Base-by-base conservation (phyloP, 225 moss, liverwort and hornwort species). In the Physcomitrium patens region DNA sequence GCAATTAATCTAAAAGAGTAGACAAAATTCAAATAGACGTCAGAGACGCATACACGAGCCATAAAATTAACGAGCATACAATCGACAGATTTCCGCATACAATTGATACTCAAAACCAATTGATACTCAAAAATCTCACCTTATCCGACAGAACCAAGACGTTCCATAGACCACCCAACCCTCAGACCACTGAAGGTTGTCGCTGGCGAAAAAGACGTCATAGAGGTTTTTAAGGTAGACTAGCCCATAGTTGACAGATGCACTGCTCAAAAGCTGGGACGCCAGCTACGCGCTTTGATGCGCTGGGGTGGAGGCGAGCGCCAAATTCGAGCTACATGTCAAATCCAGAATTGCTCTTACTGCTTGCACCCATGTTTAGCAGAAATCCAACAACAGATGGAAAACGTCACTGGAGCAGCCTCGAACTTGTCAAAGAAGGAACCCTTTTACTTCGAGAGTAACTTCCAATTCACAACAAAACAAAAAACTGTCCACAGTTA, bases 111-210 rank as follows among this genome's bases (percentile, higher is more conserved):
- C 43, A 7, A 2, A 72, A 28, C 22, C 49, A 67, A 72, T 43
- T 17, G 8, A 48, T 31, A 48, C 1, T 52, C 61, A 64, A 52
- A 2, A 63, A 52, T 12, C 73, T 79, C 78, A 87, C 78, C 79
- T 9, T 81, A 65, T 78, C 81, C 51, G 6, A 70, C 22, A 63
- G 58, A 78, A 23, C 74, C 81, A 12, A 85, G 49, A 12, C 70
- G 69, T 10, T 23, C 70, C 69, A 3, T 50, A 70, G 62, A 37
- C 43, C 67, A 73, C 73, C 71, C 80, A 42, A 83, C 68, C 68
- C 76, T 72, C 17, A 87, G 68, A 13, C 78, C 67, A 42, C 61
- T 73, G 67, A 37, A 47, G 26, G 31, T 63, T 42, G 17, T 17
- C 12, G 78, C 18, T 14, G 66, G 59, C 23, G 47, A 67, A 11